These are phyloP conservation scores for Leccinum boreale DNA, from an alignment of 768 basidiomycete genomes.

Conservation along the genomic window DNA sequence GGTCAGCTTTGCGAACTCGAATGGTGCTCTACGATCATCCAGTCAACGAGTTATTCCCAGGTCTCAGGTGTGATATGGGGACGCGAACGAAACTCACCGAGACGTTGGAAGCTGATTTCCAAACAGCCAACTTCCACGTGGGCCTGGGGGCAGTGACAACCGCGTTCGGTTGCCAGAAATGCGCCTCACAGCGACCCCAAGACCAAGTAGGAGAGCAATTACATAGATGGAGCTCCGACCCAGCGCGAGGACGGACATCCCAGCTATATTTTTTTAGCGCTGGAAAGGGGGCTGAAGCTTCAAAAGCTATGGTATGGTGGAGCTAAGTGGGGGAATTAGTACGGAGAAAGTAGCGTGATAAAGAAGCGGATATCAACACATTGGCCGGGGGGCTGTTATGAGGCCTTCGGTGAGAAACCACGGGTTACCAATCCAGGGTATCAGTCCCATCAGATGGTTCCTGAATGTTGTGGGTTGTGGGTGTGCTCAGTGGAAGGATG, in stretches of 20 bases:
- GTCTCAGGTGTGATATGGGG: neutral
- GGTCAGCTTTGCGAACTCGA: constrained; percentile 51
- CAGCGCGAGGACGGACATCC: neutral
- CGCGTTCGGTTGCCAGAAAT: neutral
- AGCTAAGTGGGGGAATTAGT: neutral
- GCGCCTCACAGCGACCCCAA: neutral
- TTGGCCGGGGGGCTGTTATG: too few species aligned
- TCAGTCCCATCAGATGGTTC: neutral
- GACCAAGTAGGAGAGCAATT: neutral
- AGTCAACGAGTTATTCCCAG: neutral
- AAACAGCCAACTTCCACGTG: constrained; percentile 15
- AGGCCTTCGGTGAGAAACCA: too few species aligned
- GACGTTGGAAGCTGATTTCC: constrained; percentile 9
- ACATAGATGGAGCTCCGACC: neutral
- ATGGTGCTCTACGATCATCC: constrained; percentile 7
- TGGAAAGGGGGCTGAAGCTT: neutral
- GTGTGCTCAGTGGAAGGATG: neutral
- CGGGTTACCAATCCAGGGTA: neutral
- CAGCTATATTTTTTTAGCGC: neutral
- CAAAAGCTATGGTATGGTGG: neutral
- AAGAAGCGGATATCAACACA: neutral
- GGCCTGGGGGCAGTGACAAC: constrained; percentile 16
- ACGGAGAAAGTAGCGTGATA: neutral
- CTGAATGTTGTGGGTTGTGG: neutral
- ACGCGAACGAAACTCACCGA: neutral